A percentile compares a stretch with the other conserved stretches of the same genome.
Evolutionary conservation across 75 land plant genomes (phyloP).

Genomic region (Sequoiadendron giganteum): DNA sequence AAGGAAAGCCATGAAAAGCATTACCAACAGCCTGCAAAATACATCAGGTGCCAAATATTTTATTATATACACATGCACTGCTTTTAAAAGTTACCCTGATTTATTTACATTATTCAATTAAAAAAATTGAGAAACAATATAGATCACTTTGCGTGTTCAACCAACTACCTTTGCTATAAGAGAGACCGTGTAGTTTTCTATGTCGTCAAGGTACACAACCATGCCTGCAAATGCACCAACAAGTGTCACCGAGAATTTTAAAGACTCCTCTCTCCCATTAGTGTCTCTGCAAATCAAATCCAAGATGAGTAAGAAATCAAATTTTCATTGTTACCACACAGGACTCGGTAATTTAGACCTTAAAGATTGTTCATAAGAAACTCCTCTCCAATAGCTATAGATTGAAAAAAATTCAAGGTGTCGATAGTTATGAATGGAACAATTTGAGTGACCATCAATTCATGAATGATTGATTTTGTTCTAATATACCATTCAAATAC

Average conservation of each 20-base stretch:
- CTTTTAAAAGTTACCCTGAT: neutral
- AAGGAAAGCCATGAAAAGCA: conserved; percentile 40
- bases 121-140: neutral
- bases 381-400: neutral
- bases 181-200: conserved; percentile 41
- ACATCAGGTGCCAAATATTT: neutral
- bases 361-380: neutral
- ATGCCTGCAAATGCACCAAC: conserved; percentile 48
- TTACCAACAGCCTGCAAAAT: conserved; percentile 47
- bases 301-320: conserved; percentile 7
- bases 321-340: neutral
- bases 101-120: neutral
- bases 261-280: conserved; percentile 25
- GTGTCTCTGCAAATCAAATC: conserved; percentile 13
- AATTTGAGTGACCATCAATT: neutral
- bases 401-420: neutral
- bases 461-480: neutral
- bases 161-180: conserved; percentile 39
- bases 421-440: neutral
- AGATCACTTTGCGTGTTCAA: neutral
- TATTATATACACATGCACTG: neutral
- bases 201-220: conserved; percentile 28
- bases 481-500: neutral
- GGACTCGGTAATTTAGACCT: neutral
- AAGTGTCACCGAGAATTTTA: conserved; percentile 42